phyloP scores from a whole-genome alignment of 768 basidiomycete genomes.

The Macrolepiota albuminosa region DNA sequence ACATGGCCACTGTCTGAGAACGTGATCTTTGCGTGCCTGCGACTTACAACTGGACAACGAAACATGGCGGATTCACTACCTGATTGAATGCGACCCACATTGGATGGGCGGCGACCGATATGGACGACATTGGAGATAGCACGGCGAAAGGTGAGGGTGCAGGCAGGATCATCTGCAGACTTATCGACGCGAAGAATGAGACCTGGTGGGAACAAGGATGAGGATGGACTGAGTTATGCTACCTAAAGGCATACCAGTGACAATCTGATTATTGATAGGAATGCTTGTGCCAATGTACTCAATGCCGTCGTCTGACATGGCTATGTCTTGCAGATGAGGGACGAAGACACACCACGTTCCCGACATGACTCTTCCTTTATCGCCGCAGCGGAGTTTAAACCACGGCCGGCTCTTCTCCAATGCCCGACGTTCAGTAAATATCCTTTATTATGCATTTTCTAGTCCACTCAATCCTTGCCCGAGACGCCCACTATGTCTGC shows the following conservation, averaged over 20 bases:
- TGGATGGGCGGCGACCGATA: slow-evolving; percentile 65
- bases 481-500: not conserved
- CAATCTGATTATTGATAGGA: slow-evolving; percentile 24
- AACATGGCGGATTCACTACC: slow-evolving; percentile 53
- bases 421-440: not conserved
- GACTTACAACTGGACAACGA: slow-evolving; percentile 73
- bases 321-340: slow-evolving; percentile 6
- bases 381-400: slow-evolving; percentile 14
- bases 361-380: slow-evolving; percentile 14
- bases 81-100: slow-evolving; percentile 34
- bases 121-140: slow-evolving; percentile 45
- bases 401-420: slow-evolving; percentile 8
- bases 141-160: slow-evolving; percentile 49
- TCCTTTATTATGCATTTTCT: not conserved
- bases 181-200: slow-evolving; percentile 56
- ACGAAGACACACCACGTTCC: slow-evolving; percentile 4
- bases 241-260: slow-evolving; percentile 29
- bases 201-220: slow-evolving; percentile 33
- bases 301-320: slow-evolving; percentile 54
- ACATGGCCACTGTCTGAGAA: slow-evolving; percentile 71
- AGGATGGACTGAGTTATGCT: slow-evolving; percentile 10
- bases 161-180: slow-evolving; percentile 38
- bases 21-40: slow-evolving; percentile 72
- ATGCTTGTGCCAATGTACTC: slow-evolving; percentile 49
- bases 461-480: not conserved